phyloP scores from a whole-genome alignment of 805 yeast species.

The Sugiyamaella smithiae region DNA sequence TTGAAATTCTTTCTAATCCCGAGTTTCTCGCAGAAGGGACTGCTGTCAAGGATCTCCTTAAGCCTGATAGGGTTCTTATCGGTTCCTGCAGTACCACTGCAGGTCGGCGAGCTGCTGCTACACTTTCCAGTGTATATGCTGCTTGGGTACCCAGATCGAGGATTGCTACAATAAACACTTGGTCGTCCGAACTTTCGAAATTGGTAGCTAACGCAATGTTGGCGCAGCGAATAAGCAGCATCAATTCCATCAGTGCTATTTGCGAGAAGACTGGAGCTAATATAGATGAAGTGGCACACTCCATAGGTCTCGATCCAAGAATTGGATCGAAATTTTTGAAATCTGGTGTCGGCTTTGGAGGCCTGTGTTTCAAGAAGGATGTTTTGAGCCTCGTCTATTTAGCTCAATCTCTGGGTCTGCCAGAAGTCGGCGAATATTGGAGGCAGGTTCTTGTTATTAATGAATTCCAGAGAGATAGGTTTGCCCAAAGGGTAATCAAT shows the following conservation, averaged over 20 bases:
- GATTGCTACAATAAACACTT: constrained; percentile 31
- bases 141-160: constrained; percentile 31
- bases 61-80: constrained; percentile 32
- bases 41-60: constrained; percentile 28
- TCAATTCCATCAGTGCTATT: constrained; percentile 33
- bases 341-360: constrained; percentile 34
- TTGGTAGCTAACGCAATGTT: constrained; percentile 33
- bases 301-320: constrained; percentile 31
- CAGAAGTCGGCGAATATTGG: constrained; percentile 1
- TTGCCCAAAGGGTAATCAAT: constrained; percentile 29
- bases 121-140: constrained; percentile 31
- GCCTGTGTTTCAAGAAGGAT: constrained; percentile 34
- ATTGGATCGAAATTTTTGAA: constrained; percentile 33
- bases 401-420: neutral
- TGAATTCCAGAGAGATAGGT: constrained; percentile 32
- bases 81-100: constrained; percentile 29
- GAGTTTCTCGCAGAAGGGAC: constrained; percentile 34
- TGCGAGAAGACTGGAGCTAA: constrained; percentile 35
- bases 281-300: constrained; percentile 33
- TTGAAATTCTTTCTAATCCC: constrained; percentile 33
- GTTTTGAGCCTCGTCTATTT: constrained; percentile 18
- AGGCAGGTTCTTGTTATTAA: constrained; percentile 27
- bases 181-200: constrained; percentile 34
- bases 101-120: constrained; percentile 31
- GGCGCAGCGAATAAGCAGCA: constrained; percentile 34